phyloP scores from a whole-genome alignment of 2,329 filamentous ascomycete species.

The Epichloe sp. region DNA sequence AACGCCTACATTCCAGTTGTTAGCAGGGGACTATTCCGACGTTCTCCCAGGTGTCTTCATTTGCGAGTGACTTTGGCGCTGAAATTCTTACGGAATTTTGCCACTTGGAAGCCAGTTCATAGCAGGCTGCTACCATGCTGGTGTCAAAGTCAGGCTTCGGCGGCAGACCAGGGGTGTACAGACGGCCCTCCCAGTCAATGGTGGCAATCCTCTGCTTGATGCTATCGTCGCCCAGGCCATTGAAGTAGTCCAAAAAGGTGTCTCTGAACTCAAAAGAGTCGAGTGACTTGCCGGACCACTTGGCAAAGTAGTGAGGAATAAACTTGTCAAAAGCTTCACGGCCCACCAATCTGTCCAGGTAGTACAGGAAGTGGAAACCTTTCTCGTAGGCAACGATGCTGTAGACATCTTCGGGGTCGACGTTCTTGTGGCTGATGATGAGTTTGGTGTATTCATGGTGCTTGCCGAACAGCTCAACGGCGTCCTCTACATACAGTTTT shows the following conservation, averaged over 20 bases:
- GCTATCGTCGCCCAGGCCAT: slow-evolving; percentile 46
- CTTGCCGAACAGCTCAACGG: slow-evolving; percentile 62
- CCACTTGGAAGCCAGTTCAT: slow-evolving; percentile 73
- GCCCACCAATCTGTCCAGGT: slow-evolving; percentile 75
- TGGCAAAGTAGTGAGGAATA: slow-evolving; percentile 87
- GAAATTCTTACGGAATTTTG: slow-evolving; percentile 38
- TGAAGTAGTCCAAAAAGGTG: slow-evolving; percentile 82
- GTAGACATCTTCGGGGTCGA: slow-evolving; percentile 93
- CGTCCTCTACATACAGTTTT: slow-evolving; percentile 44
- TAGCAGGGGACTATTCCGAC: slow-evolving; percentile 1
- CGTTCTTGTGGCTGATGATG: slow-evolving; percentile 71
- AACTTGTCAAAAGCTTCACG: slow-evolving; percentile 87
- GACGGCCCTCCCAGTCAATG: slow-evolving; percentile 83
- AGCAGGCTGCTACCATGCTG: slow-evolving; percentile 72
- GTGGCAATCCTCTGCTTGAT: slow-evolving; percentile 50
- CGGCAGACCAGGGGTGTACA: slow-evolving; percentile 79
- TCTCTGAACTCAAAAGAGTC: slow-evolving; percentile 92
- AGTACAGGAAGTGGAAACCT: slow-evolving; percentile 86
- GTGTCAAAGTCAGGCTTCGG: slow-evolving; percentile 89
- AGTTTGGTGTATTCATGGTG: slow-evolving; percentile 92
- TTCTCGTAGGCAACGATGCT: slow-evolving; percentile 91
- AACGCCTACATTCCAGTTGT: slow-evolving; percentile 33
- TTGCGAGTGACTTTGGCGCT: slow-evolving; percentile 8
- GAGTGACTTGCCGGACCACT: slow-evolving; percentile 72
- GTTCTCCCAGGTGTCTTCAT: neutral